phyloP scores from a whole-genome alignment of 495 filamentous ascomycete genomes.

The Tuber microsphaerosporum region DNA sequence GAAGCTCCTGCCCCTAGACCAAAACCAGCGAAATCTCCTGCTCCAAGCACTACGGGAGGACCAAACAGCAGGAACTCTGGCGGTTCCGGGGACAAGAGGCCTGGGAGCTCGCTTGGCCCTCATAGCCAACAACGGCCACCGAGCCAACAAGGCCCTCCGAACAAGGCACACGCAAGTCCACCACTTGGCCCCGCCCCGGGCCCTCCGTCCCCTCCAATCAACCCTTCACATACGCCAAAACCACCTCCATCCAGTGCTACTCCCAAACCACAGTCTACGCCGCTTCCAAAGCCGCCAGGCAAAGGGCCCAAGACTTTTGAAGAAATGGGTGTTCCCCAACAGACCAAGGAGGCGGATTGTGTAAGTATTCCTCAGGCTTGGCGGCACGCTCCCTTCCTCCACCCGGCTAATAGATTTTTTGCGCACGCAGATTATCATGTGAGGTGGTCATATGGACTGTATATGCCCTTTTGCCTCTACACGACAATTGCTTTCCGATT shows the following conservation, averaged over 20 bases:
- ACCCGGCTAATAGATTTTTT: conserved; percentile 21
- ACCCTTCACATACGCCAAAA: conserved; percentile 34
- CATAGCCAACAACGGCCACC: conserved; percentile 27
- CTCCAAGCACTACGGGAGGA: conserved; percentile 12
- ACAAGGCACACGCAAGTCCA: conserved; percentile 17
- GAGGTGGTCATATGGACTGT: conserved; percentile 34
- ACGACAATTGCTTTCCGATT: not conserved
- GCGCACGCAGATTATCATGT: conserved; percentile 54
- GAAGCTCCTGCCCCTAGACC: conserved; percentile 36
- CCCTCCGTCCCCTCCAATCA: conserved; percentile 31
- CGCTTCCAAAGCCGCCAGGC: conserved; percentile 51
- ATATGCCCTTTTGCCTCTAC: conserved; percentile 1
- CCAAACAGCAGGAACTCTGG: conserved; percentile 16
- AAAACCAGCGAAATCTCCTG: conserved; percentile 36
- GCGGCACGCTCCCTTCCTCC: not conserved
- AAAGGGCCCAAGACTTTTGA: conserved; percentile 95
- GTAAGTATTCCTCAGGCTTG: conserved; percentile 54
- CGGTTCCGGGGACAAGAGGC: conserved; percentile 11
- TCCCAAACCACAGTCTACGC: conserved; percentile 39
- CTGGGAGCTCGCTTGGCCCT: conserved; percentile 24
- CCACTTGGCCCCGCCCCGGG: conserved; percentile 8
- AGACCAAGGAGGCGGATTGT: conserved; percentile 75
- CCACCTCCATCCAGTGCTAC: conserved; percentile 38
- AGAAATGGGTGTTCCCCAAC: conserved; percentile 87
- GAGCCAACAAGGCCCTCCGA: conserved; percentile 32